phyloP scores from a whole-genome alignment of 805 yeast genomes.

The Dipodascopsis uninucleata region DNA sequence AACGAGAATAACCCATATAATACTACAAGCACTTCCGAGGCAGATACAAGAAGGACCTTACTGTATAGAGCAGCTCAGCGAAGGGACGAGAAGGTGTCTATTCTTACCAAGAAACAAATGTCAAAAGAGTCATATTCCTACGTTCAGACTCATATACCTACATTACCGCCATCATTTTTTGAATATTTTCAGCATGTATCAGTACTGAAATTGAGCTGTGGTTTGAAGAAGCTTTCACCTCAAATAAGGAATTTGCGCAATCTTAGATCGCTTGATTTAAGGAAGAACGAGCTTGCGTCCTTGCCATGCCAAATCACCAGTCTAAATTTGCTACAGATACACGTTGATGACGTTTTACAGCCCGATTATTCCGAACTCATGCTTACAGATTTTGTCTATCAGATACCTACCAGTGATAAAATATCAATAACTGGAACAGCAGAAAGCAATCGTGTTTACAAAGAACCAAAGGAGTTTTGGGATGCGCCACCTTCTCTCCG shows the following conservation, averaged over 20 bases:
- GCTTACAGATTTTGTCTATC: conserved; percentile 21
- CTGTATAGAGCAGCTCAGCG: no score
- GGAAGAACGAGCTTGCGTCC: conserved; percentile 14
- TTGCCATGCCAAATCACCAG: conserved; percentile 16
- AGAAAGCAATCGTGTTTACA: neutral
- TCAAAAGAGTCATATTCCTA: no score
- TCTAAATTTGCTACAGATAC: conserved; percentile 16
- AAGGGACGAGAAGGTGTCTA: no score
- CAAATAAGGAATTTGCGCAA: conserved; percentile 18
- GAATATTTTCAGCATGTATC: conserved; percentile 19
- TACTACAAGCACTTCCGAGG: no score
- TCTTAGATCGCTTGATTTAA: conserved; percentile 13
- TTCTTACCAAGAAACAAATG: no score
- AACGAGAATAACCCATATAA: no score
- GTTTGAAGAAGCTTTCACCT: conserved; percentile 20
- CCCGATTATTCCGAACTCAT: conserved; percentile 19
- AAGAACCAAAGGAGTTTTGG: no score
- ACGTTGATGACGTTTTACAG: conserved; percentile 14
- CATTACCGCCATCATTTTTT: conserved; percentile 20
- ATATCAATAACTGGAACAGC: neutral
- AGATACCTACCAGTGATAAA: neutral
- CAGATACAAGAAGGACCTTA: no score
- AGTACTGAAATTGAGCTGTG: conserved; percentile 16
- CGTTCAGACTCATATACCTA: conserved; percentile 22
- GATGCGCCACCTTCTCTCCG: conserved; percentile 16